phyloP scores from a whole-genome alignment of 2,329 filamentous ascomycete genomes.

The Neonectria ditissima region DNA sequence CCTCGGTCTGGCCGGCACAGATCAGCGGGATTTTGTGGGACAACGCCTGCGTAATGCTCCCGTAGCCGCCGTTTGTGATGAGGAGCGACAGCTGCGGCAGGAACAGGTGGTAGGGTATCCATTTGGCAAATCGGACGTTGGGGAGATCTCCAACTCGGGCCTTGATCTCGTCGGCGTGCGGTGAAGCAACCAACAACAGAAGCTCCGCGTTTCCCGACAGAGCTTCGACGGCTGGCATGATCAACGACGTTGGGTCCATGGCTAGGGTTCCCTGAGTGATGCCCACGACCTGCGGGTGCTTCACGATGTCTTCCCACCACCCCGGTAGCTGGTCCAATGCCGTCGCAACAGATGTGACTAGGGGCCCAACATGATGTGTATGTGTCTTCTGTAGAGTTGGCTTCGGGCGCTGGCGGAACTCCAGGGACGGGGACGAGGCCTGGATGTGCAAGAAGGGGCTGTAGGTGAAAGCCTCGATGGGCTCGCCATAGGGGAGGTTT shows the following conservation, averaged over 20 bases:
- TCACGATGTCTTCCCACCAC: constrained; percentile 49
- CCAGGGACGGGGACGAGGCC: constrained; percentile 50
- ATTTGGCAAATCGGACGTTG: constrained; percentile 49
- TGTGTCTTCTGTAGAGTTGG: constrained; percentile 31
- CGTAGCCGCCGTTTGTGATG: constrained; percentile 54
- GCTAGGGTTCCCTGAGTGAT: constrained; percentile 55
- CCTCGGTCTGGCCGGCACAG: constrained; percentile 52
- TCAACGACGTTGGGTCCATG: constrained; percentile 51
- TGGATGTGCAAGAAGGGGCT: constrained; percentile 55
- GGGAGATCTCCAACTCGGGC: constrained; percentile 31
- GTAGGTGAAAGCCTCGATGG: constrained; percentile 50
- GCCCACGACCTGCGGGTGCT: constrained; percentile 47
- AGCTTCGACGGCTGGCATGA: constrained; percentile 53
- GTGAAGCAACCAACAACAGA: constrained; percentile 51
- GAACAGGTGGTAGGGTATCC: constrained; percentile 52
- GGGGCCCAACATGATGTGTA: constrained; percentile 50
- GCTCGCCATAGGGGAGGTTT: constrained; percentile 45
- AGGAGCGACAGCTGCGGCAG: constrained; percentile 50
- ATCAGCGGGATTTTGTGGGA: constrained; percentile 51
- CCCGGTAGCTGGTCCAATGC: constrained; percentile 40
- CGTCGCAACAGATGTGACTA: constrained; percentile 43
- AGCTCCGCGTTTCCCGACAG: constrained; percentile 44
- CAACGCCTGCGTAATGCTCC: constrained; percentile 52
- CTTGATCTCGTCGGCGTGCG: constrained; percentile 44
- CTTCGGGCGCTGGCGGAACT: constrained; percentile 47